phyloP scores from a whole-genome alignment of 352 stramenopile genomes.

The Nothophytophthora sp. region DNA sequence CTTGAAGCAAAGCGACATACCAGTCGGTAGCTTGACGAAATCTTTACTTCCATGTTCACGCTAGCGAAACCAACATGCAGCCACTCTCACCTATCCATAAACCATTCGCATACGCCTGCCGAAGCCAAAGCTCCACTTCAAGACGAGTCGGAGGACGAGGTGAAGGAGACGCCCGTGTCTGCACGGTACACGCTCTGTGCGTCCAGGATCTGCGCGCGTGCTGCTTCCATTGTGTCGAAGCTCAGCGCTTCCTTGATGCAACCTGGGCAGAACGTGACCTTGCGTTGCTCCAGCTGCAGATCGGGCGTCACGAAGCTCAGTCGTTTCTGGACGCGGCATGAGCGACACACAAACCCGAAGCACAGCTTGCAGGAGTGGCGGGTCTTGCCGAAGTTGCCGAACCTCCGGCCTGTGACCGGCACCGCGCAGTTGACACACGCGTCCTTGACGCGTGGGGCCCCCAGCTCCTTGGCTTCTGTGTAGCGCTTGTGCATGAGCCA shows the following conservation, averaged over 20 bases:
- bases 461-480: conserved; percentile 23
- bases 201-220: conserved; percentile 26
- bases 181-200: conserved; percentile 28
- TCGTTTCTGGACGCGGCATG: conserved; percentile 36
- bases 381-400: conserved; percentile 30
- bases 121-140: too few relatives aligned
- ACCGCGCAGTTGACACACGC: conserved; percentile 32
- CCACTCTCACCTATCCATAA: too few relatives aligned
- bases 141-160: conserved; percentile 31
- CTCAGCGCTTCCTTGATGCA: conserved; percentile 40
- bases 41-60: too few relatives aligned
- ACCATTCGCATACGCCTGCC: too few relatives aligned
- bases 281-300: conserved; percentile 39
- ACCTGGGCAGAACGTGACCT: conserved; percentile 29
- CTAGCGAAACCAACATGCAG: too few relatives aligned
- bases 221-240: conserved; percentile 29
- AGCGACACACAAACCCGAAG: conserved; percentile 29
- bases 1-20: too few relatives aligned
- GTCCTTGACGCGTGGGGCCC: conserved; percentile 19
- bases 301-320: conserved; percentile 38
- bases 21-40: too few relatives aligned
- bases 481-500: conserved; percentile 38
- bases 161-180: conserved; percentile 31
- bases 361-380: conserved; percentile 39
- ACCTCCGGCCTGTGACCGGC: conserved; percentile 32